Base-by-base conservation (phyloP, 345 rosid species). In the Clausena lansium region DNA sequence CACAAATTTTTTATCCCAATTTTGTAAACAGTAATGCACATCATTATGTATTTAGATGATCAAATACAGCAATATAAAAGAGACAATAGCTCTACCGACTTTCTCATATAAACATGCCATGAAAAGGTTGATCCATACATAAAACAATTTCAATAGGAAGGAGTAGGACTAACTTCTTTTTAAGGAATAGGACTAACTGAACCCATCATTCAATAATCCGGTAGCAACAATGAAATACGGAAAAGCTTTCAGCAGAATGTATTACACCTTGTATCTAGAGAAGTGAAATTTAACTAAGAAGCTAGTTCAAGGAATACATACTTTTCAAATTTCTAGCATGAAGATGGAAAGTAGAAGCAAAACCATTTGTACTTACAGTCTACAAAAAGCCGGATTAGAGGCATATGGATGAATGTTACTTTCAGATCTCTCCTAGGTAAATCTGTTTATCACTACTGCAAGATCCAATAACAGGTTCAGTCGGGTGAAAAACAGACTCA, bases 361-460 rank as follows among this genome's bases (percentile, higher is more conserved):
- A 69, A 67, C 2, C 55, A 67, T 41, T 7, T 45, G 71, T 65
- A 24, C 63, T 65, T 76, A 66, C 71, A 64, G 78, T 65, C 35
- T 50, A 54, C 33, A 76, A 65, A 73, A 66, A 7, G 24, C 14
- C 28, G 32, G 25, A 47, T 64, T 5, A 64, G 30, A 50, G 32
- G 30, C 47, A 32, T 14, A 45, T 32, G 20, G 50, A 25, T 47
- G 54, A 58, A 52, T 5, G 36, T 36, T 7, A 36, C 22, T 73
- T 71, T 91, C 86, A 96, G 83, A 96, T 91, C 88, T 96, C 99
- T 55, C 98, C 99, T 0, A 94, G 84, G 79, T 91, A 96, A 52
- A 96, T 96, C 74, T 94, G 92, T 82, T 94, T 96, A 54, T 96
- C 99, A 17, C 99, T 96, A 62, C 99, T 79, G 91, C 99, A 94